Evolutionary conservation across 2,329 filamentous ascomycete genomes (phyloP).

Genomic region (Westerdykella aurantiaca): DNA sequence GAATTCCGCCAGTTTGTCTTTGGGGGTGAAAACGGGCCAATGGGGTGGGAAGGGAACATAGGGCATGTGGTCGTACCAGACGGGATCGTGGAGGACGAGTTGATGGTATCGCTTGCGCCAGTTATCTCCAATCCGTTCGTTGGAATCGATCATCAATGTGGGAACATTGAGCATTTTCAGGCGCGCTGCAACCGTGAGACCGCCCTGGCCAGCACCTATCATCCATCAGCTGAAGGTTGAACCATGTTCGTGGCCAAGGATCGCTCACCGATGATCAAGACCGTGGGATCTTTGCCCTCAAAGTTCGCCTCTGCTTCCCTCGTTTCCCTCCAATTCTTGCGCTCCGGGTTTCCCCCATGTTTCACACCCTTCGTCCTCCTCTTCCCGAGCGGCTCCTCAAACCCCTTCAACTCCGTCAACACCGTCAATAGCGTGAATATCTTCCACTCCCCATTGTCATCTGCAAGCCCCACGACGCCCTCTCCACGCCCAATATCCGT

Average conservation of each 20-base stretch:
- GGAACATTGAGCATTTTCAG: conserved; percentile 40
- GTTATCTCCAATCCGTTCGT: conserved; percentile 40
- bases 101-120: conserved; percentile 46
- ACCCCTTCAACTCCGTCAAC: conserved; percentile 34
- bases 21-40: conserved; percentile 30
- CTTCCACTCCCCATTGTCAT: conserved; percentile 33
- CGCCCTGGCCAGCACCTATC: conserved; percentile 42
- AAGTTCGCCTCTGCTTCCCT: conserved; percentile 24
- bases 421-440: conserved; percentile 38
- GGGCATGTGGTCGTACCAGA: conserved; percentile 38
- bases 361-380: conserved; percentile 25
- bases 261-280: conserved; percentile 22
- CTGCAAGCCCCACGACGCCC: conserved; percentile 32
- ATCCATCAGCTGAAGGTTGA: neutral
- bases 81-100: conserved; percentile 38
- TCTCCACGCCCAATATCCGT: conserved; percentile 24
- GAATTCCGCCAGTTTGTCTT: conserved; percentile 35
- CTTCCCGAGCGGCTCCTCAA: conserved; percentile 24
- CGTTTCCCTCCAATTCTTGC: conserved; percentile 28
- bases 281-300: conserved; percentile 20
- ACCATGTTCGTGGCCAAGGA: neutral
- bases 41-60: conserved; percentile 29
- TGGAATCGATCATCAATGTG: conserved; percentile 43
- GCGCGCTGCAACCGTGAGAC: conserved; percentile 41
- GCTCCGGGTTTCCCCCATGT: conserved; percentile 22